Base-by-base conservation (phyloP, 352 stramenopile genomes). In the Phytophthora boehmeriae region DNA sequence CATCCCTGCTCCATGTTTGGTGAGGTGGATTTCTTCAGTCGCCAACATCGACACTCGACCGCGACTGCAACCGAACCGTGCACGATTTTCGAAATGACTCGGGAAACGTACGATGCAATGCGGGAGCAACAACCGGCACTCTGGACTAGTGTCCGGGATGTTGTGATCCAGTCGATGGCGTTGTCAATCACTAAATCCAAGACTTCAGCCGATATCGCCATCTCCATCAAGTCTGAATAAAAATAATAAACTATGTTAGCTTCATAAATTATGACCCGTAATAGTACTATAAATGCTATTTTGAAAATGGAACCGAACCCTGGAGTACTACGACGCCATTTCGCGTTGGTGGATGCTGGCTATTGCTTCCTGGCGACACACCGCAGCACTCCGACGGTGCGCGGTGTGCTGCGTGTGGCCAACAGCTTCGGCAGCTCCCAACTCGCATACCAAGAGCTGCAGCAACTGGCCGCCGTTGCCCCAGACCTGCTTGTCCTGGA, bases 81-180 rank as follows among this genome's bases (percentile, higher is more conserved):
- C 36, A 62, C 75, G n/a, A 79, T 92, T 27, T 88, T 84, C 46
- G 70, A 83, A 49, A 77, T 92, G 65, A 75, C 59, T 14, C 83
- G 78, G 17, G 68, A 68, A 14, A 79, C 62, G 20, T 90, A 88
- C 57, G 68, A 89, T 13, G 54, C 64, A 11, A 81, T 90, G 68
- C 76, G 83, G 27, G 32, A 67, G 3, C 57, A 79, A 20, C 51
- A 64, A 17, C 77, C 75, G 0, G 59, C 68, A 39, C 61, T 88
- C n/a, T 89, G 68, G 63, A 84, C 87, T 39, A 67, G 76, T 14
- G 67, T 90, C 27, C 75, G 80, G 6, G 78, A 92, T 23, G 70
- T 90, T 10, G 77, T 89, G 34, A 89, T 92, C 56, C 74, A 89
- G 47, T 88, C 75, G 42, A 90, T 92, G 80, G 80, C 80, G 49